Evolutionary conservation across 1,284 basidiomycete species (phyloP), one percentile per base, ranked within the genome.

Genomic region (Cerrena zonata): DNA sequence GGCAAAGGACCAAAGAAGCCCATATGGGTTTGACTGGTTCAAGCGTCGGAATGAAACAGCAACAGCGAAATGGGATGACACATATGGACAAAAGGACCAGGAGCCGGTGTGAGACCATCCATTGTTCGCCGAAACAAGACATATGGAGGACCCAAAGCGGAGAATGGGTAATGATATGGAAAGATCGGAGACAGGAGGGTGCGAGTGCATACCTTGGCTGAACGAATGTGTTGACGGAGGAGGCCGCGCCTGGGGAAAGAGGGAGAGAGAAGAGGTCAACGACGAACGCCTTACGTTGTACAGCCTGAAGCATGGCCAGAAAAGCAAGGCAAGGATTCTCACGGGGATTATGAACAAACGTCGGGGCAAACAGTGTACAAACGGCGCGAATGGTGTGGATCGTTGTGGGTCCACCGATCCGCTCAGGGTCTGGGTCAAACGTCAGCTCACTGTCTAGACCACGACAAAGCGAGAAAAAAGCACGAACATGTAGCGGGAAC

Each of bases 191-290:
- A 5, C 34, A 39, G 34, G 39, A 27, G 43, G 41, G 47, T 43
- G 24, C n/a, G 19, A 19, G 18, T 5, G 64, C 66, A 52, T 57
- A 80, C 82, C 76, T 77, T 45, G 24, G 67, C 58, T 58, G 62
- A 83, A 80, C 56, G 82, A 85, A 64, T 69, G 80, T 77, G 63
- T 67, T 65, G 64, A 73, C 79, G 80, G 79, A 84, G 81, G 80
- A 80, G 79, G 81, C 79, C 80, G 82, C 75, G 71, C 80, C 80
- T 82, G 69, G 64, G 56, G 49, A 60, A 19, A 39, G 27, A 22
- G 43, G 60, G 57, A 57, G 58, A n/a, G n/a, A n/a, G n/a, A 58
- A 51, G 40, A 54, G 49, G 60, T 64, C 56, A 64, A 62, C 58
- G 50, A 56, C 47, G 30, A 46, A 51, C 49, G 52, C 22, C 43